A percentile compares a stretch with the other conserved stretches of the same genome.
Conservation (phyloP, 2,329 filamentous ascomycete species). For the Alternaria gaisen region DNA sequence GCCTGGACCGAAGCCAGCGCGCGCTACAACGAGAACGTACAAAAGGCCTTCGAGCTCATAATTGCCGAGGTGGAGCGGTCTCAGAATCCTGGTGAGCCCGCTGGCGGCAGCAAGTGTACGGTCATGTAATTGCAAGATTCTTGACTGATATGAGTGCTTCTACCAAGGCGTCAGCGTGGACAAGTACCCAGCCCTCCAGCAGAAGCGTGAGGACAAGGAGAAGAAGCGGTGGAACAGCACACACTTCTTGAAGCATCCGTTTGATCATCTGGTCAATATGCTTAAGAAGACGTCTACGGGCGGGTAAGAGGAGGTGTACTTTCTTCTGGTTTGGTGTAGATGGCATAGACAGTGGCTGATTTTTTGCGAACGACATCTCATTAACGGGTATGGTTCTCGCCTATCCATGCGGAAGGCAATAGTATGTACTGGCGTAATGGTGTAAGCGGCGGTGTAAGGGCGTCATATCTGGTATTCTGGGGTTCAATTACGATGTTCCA, state of each 20-base stretch:
- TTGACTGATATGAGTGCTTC: conserved; percentile 29
- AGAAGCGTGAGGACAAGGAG: conserved; percentile 5
- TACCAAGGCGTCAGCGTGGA: conserved; percentile 16
- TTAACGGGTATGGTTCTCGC: neutral
- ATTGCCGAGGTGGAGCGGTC: conserved; percentile 95
- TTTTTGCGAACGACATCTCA: conserved; percentile 10
- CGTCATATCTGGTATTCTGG: conserved; percentile 22
- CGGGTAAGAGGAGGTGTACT: neutral
- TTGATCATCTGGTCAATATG: conserved; percentile 1
- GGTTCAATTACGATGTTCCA: conserved; percentile 8
- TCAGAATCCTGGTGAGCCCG: conserved; percentile 86
- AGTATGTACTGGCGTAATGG: conserved; percentile 39
- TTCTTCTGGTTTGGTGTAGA: conserved; percentile 23
- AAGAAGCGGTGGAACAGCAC: conserved; percentile 6
- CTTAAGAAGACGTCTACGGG: neutral
- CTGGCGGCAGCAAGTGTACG: conserved; percentile 80
- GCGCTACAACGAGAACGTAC: conserved; percentile 92
- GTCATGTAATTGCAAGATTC: conserved; percentile 73
- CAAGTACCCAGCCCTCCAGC: conserved; percentile 5
- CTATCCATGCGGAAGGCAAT: conserved; percentile 17
- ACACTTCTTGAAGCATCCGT: conserved; percentile 5
- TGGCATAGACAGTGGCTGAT: conserved; percentile 27
- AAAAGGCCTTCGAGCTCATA: conserved; percentile 91
- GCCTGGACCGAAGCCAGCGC: conserved; percentile 96
- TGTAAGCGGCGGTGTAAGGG: conserved; percentile 34